Conservation (phyloP, 2,329 filamentous ascomycete genomes). For the Nemania abortiva region DNA sequence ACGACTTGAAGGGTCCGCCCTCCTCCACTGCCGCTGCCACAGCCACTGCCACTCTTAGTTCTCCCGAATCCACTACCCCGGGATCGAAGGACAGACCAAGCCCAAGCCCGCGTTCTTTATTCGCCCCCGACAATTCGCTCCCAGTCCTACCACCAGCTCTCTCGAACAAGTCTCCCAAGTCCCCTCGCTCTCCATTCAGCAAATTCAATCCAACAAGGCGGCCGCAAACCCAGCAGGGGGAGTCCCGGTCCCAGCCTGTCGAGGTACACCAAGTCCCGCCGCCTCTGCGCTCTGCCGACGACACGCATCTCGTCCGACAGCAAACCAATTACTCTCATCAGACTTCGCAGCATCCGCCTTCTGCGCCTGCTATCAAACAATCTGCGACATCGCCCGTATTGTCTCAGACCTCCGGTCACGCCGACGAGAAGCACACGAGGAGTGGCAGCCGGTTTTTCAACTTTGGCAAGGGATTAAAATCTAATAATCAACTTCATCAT, state of each 20-base stretch:
- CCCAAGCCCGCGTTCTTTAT: constrained; percentile 40
- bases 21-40: constrained; percentile 39
- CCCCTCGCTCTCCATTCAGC: constrained; percentile 52
- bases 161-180: constrained; percentile 49
- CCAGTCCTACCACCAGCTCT: constrained; percentile 47
- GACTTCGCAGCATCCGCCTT: constrained; percentile 39
- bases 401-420: constrained; percentile 30
- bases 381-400: constrained; percentile 41
- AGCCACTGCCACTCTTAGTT: constrained; percentile 39
- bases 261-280: constrained; percentile 29
- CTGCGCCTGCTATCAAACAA: constrained; percentile 40
- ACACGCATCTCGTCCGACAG: constrained; percentile 44
- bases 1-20: constrained; percentile 50
- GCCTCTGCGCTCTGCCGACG: constrained; percentile 45
- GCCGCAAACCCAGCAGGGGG: constrained; percentile 41
- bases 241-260: constrained; percentile 33
- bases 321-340: constrained; percentile 39
- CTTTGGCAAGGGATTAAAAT: constrained; percentile 48
- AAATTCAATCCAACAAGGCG: constrained; percentile 48
- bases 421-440: constrained; percentile 50
- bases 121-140: constrained; percentile 43
- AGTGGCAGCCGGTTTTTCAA: constrained; percentile 52
- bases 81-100: constrained; percentile 44
- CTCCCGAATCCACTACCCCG: constrained; percentile 42
- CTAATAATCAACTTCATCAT: constrained; percentile 45